A percentile compares a stretch with the other conserved stretches of the same genome.
Conservation (phyloP, 768 basidiomycete species). For the Tremella mesenterica region DNA sequence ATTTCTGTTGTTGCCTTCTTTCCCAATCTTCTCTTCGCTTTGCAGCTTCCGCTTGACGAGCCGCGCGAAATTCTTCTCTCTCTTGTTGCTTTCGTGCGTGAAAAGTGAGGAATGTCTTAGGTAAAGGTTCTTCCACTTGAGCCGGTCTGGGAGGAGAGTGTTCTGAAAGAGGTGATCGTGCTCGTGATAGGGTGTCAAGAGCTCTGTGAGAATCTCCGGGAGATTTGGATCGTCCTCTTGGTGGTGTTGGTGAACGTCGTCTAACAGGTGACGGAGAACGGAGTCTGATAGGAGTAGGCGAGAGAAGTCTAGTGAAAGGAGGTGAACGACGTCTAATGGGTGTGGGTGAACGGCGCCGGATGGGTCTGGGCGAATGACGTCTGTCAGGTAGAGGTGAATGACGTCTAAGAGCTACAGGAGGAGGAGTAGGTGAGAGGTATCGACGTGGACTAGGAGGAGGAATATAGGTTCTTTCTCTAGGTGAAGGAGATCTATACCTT, state of each 20-base stretch:
- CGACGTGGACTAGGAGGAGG: background rate
- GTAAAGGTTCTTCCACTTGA: background rate
- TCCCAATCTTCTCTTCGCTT: background rate
- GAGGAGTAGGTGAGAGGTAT: background rate
- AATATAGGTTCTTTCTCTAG: background rate
- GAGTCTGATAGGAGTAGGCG: background rate
- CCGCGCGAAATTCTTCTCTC: background rate
- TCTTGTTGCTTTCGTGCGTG: background rate
- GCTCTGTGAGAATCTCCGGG: constrained; percentile 1
- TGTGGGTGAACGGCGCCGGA: background rate
- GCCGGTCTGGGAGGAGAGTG: background rate
- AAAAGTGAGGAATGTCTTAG: background rate
- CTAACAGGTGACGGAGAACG: background rate
- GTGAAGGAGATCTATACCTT: constrained; percentile 8
- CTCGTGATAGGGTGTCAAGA: constrained; percentile 3
- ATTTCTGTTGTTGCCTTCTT: background rate
- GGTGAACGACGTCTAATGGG: constrained; percentile 4
- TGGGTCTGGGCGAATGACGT: background rate
- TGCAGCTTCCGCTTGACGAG: background rate
- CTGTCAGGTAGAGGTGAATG: background rate
- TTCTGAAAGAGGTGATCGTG: background rate
- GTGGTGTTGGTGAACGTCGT: background rate
- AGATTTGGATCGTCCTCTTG: background rate
- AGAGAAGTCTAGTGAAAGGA: background rate
- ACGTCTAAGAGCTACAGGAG: background rate